phyloP scores from a whole-genome alignment of 2,329 filamentous ascomycete species.

The Aureobasidium sp. region DNA sequence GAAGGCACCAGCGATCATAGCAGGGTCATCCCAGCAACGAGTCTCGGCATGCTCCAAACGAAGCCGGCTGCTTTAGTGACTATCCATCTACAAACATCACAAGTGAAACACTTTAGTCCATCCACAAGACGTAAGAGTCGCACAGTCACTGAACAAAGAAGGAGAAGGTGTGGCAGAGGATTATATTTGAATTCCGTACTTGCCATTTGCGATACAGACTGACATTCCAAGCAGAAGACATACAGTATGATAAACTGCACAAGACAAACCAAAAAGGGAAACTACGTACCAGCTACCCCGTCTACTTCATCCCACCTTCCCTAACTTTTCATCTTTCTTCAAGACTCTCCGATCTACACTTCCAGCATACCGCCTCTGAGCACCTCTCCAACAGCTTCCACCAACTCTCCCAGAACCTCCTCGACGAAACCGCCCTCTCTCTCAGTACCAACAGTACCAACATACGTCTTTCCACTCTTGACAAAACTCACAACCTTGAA shows the following conservation, averaged over 20 bases:
- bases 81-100: too few relatives aligned
- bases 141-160: too few relatives aligned
- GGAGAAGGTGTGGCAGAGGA: too few relatives aligned
- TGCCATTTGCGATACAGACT: too few relatives aligned
- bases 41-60: not conserved
- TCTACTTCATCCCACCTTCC: not conserved
- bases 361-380: not conserved
- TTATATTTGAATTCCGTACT: too few relatives aligned
- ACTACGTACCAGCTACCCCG: not conserved
- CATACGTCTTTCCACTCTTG: conserved; percentile 41
- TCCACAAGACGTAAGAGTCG: too few relatives aligned
- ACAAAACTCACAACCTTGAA: conserved; percentile 57
- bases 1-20: not conserved
- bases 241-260: too few relatives aligned
- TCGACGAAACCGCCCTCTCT: conserved; percentile 35
- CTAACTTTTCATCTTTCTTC: not conserved
- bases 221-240: too few relatives aligned
- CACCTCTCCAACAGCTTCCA: conserved; percentile 29
- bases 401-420: conserved; percentile 41
- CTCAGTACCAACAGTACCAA: conserved; percentile 54
- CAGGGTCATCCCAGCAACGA: not conserved
- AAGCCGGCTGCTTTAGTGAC: too few relatives aligned
- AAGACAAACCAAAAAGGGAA: not conserved
- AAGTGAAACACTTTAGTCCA: too few relatives aligned
- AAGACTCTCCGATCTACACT: not conserved